Percentiles rank a stretch among this genome's conserved stretches.
Evolutionary conservation across 805 yeast species (phyloP).

Genomic region (Wickerhamomyces subpelliculosus): DNA sequence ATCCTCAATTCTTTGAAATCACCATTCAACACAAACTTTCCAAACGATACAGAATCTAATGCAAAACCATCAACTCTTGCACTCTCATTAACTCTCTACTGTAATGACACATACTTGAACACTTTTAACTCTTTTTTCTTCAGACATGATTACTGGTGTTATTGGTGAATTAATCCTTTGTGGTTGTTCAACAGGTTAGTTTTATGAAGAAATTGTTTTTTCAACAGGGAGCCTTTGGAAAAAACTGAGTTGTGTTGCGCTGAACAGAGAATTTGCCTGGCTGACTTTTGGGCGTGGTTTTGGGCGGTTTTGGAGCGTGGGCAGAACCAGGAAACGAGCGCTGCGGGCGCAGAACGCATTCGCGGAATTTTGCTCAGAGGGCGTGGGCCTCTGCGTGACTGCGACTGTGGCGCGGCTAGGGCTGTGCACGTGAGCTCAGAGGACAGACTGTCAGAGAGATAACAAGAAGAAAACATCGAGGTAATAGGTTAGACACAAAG

Average conservation of each 20-base stretch:
- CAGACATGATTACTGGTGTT: conserved; percentile 45
- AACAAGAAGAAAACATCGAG: no score
- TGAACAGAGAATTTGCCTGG: background rate
- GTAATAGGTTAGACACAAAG: no score
- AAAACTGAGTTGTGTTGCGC: conserved; percentile 1
- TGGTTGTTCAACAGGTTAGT: conserved; percentile 1
- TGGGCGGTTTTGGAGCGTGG: background rate
- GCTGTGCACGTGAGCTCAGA: background rate
- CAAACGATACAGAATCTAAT: no score
- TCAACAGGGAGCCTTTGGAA: background rate
- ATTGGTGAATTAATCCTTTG: conserved; percentile 2
- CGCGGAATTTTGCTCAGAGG: background rate
- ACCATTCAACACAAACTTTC: no score
- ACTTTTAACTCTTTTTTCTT: conserved; percentile 55
- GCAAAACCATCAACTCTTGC: no score
- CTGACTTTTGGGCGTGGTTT: background rate
- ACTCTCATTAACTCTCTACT: background rate
- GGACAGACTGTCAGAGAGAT: no score
- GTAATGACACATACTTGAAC: conserved; percentile 65
- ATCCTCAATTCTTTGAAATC: no score
- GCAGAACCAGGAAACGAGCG: background rate
- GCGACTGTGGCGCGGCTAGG: background rate
- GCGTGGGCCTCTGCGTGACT: background rate
- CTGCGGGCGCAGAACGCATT: background rate
- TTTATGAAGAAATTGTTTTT: conserved; percentile 11